Conservation (phyloP, 495 filamentous ascomycete genomes). For the Articulospora tetracladia region DNA sequence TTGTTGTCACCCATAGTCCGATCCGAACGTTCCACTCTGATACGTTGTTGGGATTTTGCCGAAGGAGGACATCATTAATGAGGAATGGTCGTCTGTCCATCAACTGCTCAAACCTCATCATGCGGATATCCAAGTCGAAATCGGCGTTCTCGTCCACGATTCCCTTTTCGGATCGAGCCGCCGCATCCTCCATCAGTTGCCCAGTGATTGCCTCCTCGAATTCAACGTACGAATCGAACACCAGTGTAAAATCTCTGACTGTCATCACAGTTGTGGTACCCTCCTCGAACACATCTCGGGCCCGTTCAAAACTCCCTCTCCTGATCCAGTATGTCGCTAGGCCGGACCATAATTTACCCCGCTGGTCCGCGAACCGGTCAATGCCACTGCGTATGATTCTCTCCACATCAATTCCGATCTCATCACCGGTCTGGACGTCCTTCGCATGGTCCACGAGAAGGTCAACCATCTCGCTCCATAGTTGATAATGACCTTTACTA, state of each 20-base stretch:
- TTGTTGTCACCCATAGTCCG: constrained; percentile 92
- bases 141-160: constrained; percentile 82
- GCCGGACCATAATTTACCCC: constrained; percentile 94
- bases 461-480: constrained; percentile 99
- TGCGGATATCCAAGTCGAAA: constrained; percentile 93
- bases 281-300: constrained; percentile 93
- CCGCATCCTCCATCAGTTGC: constrained; percentile 83
- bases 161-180: constrained; percentile 75
- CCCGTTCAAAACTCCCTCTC: constrained; percentile 82
- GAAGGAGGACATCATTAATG: constrained; percentile 90
- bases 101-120: constrained; percentile 96
- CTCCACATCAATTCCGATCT: constrained; percentile 85
- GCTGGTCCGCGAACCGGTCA: constrained; percentile 86
- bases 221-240: constrained; percentile 95
- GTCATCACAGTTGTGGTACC: constrained; percentile 98
- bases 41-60: constrained; percentile 96
- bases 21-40: constrained; percentile 97
- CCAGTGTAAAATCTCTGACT: constrained; percentile 93
- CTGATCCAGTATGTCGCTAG: constrained; percentile 97
- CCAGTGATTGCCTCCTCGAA: constrained; percentile 96
- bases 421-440: constrained; percentile 75
- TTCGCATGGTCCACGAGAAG: constrained; percentile 87
- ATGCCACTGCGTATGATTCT: constrained; percentile 92
- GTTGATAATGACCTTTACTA: constrained; percentile 89
- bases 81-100: constrained; percentile 98